Conservation (phyloP, 2,329 filamentous ascomycete genomes). For the Madurella fahalii region DNA sequence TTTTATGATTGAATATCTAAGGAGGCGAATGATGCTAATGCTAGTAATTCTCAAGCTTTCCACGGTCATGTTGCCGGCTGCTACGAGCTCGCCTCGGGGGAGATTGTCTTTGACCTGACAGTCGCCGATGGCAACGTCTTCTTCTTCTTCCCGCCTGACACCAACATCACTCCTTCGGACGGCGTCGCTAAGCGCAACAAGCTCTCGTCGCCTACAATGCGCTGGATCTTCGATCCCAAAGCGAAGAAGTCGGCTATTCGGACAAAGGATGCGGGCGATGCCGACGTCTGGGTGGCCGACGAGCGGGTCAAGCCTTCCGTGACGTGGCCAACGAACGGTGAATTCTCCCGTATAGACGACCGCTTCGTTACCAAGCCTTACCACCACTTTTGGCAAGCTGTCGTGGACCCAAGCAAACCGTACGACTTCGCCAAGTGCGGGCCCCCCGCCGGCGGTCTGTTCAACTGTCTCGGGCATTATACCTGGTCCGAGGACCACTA, state of each 20-base stretch:
- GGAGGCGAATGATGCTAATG: slow-evolving; percentile 1
- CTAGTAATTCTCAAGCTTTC: slow-evolving; percentile 35
- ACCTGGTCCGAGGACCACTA: slow-evolving; percentile 32
- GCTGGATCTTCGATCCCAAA: slow-evolving; percentile 39
- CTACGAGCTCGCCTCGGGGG: slow-evolving; percentile 44
- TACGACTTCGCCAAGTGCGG: slow-evolving; percentile 45
- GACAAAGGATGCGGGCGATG: slow-evolving; percentile 7
- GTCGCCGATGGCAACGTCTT: slow-evolving; percentile 44
- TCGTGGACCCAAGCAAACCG: slow-evolving; percentile 33
- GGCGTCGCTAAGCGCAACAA: slow-evolving; percentile 29
- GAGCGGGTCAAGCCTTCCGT: slow-evolving; percentile 36
- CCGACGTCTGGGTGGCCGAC: slow-evolving; percentile 24
- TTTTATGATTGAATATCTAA: neutral
- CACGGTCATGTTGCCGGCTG: slow-evolving; percentile 46
- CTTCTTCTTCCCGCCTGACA: slow-evolving; percentile 42
- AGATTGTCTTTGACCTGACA: slow-evolving; percentile 43
- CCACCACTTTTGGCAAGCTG: slow-evolving; percentile 44
- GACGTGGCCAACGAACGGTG: slow-evolving; percentile 41
- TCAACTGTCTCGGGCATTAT: slow-evolving; percentile 45
- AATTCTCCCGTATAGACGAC: slow-evolving; percentile 49
- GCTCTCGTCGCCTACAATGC: slow-evolving; percentile 37
- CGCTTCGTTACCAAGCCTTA: slow-evolving; percentile 42
- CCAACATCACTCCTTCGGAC: slow-evolving; percentile 24
- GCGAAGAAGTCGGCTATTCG: slow-evolving; percentile 24
- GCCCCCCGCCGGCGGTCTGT: slow-evolving; percentile 39